Evolutionary conservation across 371 early-diverging fungal genomes (phyloP).

Genomic region (Dichotomocladium elegans): DNA sequence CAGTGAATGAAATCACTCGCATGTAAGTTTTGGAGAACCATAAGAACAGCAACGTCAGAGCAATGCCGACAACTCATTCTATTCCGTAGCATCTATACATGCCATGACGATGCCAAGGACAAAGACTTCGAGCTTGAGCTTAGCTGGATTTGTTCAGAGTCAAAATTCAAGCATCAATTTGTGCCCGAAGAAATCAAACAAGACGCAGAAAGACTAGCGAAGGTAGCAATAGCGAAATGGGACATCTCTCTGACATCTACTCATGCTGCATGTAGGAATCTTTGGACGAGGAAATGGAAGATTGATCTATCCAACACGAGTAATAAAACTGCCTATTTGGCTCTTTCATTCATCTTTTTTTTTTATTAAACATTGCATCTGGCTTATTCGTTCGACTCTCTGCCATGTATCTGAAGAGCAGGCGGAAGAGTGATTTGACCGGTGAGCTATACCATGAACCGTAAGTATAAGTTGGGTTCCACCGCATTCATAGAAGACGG

Average conservation of each 20-base stretch:
- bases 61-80: not conserved
- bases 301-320: too few relatives aligned
- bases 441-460: not conserved
- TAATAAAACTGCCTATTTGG: too few relatives aligned
- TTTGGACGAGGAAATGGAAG: slow-evolving; percentile 56
- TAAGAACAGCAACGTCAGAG: not conserved
- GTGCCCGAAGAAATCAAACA: slow-evolving; percentile 86
- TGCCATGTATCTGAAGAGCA: slow-evolving; percentile 3
- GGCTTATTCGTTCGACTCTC: slow-evolving; percentile 1
- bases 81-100: slow-evolving; percentile 74
- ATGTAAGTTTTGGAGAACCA: slow-evolving; percentile 80
- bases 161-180: slow-evolving; percentile 71
- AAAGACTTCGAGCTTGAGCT: slow-evolving; percentile 97
- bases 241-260: not conserved
- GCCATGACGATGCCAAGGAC: slow-evolving; percentile 96
- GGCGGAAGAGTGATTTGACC: not conserved
- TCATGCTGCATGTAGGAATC: slow-evolving; percentile 18
- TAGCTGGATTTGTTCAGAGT: slow-evolving; percentile 93
- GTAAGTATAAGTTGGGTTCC: not conserved
- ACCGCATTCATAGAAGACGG: not conserved
- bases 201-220: slow-evolving; percentile 84
- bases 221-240: slow-evolving; percentile 44
- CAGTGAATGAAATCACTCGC: slow-evolving; percentile 91
- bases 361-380: too few relatives aligned
- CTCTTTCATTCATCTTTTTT: too few relatives aligned